phyloP scores from a whole-genome alignment of 768 basidiomycete species.

The Suillus discolor region DNA sequence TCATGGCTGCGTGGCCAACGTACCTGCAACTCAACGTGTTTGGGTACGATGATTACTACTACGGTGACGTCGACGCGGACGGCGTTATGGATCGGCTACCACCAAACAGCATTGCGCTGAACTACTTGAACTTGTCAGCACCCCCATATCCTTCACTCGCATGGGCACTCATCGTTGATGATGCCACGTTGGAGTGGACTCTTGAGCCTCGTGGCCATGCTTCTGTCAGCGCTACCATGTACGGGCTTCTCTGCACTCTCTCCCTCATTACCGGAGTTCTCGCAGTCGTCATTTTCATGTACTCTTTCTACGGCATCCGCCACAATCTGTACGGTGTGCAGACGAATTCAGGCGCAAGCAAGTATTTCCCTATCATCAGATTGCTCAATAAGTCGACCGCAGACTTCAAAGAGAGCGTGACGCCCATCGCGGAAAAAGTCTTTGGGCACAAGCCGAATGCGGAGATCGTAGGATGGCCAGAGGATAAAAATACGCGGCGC shows the following conservation, averaged over 20 bases:
- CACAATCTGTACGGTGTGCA: slow-evolving; percentile 91
- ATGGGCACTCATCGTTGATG: slow-evolving; percentile 84
- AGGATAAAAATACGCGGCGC: slow-evolving; percentile 87
- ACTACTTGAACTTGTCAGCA: slow-evolving; percentile 90
- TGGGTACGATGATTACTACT: slow-evolving; percentile 90
- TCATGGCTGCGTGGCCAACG: slow-evolving; percentile 90
- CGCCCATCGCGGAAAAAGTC: slow-evolving; percentile 70
- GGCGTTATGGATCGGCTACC: slow-evolving; percentile 89
- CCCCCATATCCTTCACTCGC: slow-evolving; percentile 87
- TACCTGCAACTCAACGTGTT: slow-evolving; percentile 90
- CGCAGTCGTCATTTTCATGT: slow-evolving; percentile 89
- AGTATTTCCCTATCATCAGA: slow-evolving; percentile 89
- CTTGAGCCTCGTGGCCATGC: slow-evolving; percentile 83
- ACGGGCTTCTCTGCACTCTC: slow-evolving; percentile 76
- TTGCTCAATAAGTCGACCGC: slow-evolving; percentile 64
- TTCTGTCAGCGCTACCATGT: slow-evolving; percentile 83
- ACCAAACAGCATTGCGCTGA: slow-evolving; percentile 82
- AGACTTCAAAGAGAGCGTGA: slow-evolving; percentile 63
- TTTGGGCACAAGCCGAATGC: slow-evolving; percentile 57
- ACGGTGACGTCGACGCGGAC: slow-evolving; percentile 87
- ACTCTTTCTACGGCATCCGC: slow-evolving; percentile 94
- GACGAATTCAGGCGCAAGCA: slow-evolving; percentile 63
- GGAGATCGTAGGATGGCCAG: slow-evolving; percentile 97
- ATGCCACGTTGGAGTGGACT: slow-evolving; percentile 74
- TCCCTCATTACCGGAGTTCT: slow-evolving; percentile 84